Conservation (phyloP, 73 alveolate species). For the Paramecium bursaria region DNA sequence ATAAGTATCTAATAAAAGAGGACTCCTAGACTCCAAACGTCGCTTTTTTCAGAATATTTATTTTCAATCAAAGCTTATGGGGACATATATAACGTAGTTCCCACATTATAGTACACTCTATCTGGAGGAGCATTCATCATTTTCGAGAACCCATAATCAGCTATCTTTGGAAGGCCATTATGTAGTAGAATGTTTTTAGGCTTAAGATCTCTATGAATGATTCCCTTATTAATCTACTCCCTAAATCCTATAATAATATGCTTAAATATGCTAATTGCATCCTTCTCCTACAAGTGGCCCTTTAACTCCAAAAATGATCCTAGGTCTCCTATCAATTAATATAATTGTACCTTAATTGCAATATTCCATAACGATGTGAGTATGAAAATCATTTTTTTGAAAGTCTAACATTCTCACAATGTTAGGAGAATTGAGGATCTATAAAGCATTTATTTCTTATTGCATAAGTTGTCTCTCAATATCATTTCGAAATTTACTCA, state of each 20-base stretch:
- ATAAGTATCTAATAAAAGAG: slow-evolving; percentile 83
- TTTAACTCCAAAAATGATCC: slow-evolving; percentile 2
- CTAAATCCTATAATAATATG: slow-evolving; percentile 39
- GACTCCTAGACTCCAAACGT: slow-evolving; percentile 88
- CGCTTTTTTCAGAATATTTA: slow-evolving; percentile 83
- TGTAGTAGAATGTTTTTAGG: slow-evolving; percentile 66
- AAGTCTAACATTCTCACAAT: slow-evolving; percentile 30
- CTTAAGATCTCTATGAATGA: slow-evolving; percentile 75
- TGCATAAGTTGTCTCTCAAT: slow-evolving; percentile 40
- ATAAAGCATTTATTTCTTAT: slow-evolving; percentile 51
- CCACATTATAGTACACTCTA: slow-evolving; percentile 78
- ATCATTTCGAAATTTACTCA: slow-evolving; percentile 58
- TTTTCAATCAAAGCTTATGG: slow-evolving; percentile 83
- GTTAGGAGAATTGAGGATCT: slow-evolving; percentile 39
- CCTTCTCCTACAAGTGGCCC: slow-evolving; percentile 41
- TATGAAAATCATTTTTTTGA: not conserved
- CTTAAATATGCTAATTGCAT: slow-evolving; percentile 12
- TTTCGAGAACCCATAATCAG: slow-evolving; percentile 72
- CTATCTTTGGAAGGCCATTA: slow-evolving; percentile 65
- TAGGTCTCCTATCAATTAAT: slow-evolving; percentile 12
- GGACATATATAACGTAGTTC: slow-evolving; percentile 85
- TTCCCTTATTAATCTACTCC: slow-evolving; percentile 49
- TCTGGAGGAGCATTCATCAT: slow-evolving; percentile 30
- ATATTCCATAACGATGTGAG: slow-evolving; percentile 60
- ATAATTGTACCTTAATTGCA: slow-evolving; percentile 63